phyloP scores from a whole-genome alignment of 768 basidiomycete genomes.

The Polyporus arcularius region DNA sequence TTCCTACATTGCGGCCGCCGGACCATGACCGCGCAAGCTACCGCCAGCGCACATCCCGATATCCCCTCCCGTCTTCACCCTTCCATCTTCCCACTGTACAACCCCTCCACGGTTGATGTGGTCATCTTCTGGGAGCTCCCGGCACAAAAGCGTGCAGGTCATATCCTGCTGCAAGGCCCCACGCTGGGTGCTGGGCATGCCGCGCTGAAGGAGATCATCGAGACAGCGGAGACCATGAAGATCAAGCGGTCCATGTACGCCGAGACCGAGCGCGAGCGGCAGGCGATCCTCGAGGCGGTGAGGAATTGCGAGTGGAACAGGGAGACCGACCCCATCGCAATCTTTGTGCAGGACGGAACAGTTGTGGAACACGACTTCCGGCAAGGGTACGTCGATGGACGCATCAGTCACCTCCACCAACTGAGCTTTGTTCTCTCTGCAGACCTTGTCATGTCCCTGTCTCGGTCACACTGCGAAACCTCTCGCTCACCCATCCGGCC shows the following conservation, averaged over 20 bases:
- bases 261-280: constrained; percentile 78
- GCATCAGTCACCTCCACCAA: neutral
- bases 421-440: neutral
- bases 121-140: constrained; percentile 77
- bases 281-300: constrained; percentile 66
- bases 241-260: constrained; percentile 86
- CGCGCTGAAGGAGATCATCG: constrained; percentile 59
- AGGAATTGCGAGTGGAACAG: constrained; percentile 72
- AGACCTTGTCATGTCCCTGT: constrained; percentile 61
- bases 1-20: constrained; percentile 57
- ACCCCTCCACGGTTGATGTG: constrained; percentile 72
- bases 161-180: constrained; percentile 56
- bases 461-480: constrained; percentile 64
- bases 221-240: constrained; percentile 61
- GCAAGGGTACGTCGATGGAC: constrained; percentile 54
- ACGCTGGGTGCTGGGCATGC: constrained; percentile 72
- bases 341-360: constrained; percentile 47
- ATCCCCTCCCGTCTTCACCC: constrained; percentile 55
- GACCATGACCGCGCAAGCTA: constrained; percentile 37
- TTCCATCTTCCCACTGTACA: constrained; percentile 77
- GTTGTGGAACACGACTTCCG: constrained; percentile 64
- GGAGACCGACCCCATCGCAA: constrained; percentile 74
- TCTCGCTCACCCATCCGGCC: constrained; percentile 64
- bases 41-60: constrained; percentile 49
- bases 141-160: constrained; percentile 59